Conservation (phyloP, 345 rosid genomes). For the Salix koriyanagi region DNA sequence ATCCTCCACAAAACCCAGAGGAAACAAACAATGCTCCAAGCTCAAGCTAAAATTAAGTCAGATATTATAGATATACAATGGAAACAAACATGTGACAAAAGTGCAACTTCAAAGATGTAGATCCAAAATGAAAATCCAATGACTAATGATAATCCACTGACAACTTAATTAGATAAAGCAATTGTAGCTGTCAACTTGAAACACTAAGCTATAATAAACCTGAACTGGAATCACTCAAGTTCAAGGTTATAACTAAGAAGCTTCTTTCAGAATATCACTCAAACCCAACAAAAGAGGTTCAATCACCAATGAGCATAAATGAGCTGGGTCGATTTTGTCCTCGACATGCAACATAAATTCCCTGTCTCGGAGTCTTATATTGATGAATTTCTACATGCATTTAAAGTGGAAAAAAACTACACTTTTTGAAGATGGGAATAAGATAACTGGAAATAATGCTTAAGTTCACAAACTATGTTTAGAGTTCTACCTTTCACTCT, state of each 20-base stretch:
- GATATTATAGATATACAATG: background rate
- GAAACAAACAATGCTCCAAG: background rate
- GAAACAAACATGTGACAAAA: background rate
- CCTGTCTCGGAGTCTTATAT: background rate
- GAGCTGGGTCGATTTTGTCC: background rate
- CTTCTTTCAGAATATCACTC: background rate
- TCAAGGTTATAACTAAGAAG: background rate
- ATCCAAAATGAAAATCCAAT: background rate
- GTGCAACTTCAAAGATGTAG: background rate
- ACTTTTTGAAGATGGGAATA: background rate
- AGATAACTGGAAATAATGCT: background rate
- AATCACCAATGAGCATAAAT: background rate
- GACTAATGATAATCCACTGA: background rate
- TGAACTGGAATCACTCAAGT: background rate
- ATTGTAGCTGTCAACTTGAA: background rate
- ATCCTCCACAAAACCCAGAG: background rate
- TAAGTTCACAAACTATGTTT: background rate
- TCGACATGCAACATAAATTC: background rate
- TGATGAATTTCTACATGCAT: background rate
- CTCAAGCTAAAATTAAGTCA: background rate
- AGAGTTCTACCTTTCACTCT: constrained; percentile 70
- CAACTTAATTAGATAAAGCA: background rate
- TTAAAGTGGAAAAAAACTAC: background rate
- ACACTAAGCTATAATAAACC: background rate
- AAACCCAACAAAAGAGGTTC: background rate